phyloP scores from a whole-genome alignment of 345 rosid species.

The Garcia nutans region DNA sequence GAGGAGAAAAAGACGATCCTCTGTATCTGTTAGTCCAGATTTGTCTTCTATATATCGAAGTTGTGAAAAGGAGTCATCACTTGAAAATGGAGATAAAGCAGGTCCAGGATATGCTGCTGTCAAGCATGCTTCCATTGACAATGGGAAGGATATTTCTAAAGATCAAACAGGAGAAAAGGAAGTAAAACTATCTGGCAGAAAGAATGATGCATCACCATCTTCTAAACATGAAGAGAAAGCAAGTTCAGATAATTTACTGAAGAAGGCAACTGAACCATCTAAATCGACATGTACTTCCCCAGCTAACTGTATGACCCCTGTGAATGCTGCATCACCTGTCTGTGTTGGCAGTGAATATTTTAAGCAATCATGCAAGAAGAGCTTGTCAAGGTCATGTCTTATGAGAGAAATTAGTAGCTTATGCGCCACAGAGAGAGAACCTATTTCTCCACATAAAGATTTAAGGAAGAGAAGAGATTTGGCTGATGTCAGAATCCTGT shows the following conservation, averaged over 20 bases:
- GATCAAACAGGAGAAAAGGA: constrained; percentile 13
- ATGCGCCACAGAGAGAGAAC: constrained; percentile 33
- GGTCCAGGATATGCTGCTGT: constrained; percentile 7
- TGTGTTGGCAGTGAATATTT: constrained; percentile 76
- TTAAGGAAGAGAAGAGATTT: constrained; percentile 74
- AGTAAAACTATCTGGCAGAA: constrained; percentile 6
- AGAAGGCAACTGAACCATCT: constrained; percentile 27
- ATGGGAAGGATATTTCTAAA: constrained; percentile 9
- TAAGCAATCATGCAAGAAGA: constrained; percentile 56
- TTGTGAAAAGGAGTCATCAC: constrained; percentile 6
- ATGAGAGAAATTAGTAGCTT: constrained; percentile 51
- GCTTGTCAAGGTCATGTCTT: constrained; percentile 42
- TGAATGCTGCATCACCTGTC: constrained; percentile 64
- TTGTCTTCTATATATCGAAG: constrained; percentile 5
- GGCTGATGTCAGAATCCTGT: constrained; percentile 58
- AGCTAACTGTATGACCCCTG: constrained; percentile 34
- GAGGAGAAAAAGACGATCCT: constrained; percentile 32
- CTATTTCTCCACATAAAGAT: constrained; percentile 47
- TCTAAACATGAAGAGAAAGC: constrained; percentile 24
- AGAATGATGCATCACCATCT: constrained; percentile 18
- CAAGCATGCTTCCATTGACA: constrained; percentile 12
- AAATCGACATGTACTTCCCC: constrained; percentile 39
- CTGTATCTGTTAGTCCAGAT: constrained; percentile 11
- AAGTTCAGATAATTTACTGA: constrained; percentile 24
- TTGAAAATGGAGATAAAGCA: constrained; percentile 13